Base-by-base conservation (phyloP, 148 eudicot species). In the Rhododendron ovatum region DNA sequence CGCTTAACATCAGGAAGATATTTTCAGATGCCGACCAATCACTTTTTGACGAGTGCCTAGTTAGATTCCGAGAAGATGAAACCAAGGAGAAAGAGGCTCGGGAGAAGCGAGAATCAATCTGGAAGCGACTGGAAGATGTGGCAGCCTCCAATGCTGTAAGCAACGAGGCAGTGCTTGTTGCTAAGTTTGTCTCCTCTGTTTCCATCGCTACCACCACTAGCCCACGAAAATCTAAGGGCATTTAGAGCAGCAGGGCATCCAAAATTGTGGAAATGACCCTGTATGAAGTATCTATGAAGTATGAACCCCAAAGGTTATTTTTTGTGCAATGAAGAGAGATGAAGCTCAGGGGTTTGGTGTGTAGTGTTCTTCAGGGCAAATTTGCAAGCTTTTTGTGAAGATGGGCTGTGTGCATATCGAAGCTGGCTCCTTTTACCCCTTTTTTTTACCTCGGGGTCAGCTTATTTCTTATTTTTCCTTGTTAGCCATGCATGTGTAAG, bases 121-220 rank as follows among this genome's bases (percentile, higher is more conserved):
- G 94, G 94, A 90, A 88, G 87, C 89, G 88, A 59, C 83, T 92
- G 75, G 94, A 92, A 87, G 88, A 88, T 53, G 77, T 89, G 71
- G 94, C 93, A 71, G 88, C 89, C 37, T 86, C 89, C 63, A 87
- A 85, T 22, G 84, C 88, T 71, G 79, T 89, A 24, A 91, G 83
- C 87, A 88, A 84, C 7, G 92, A 89, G 84, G 89, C 87, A 47
- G 87, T 87, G 71, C 89, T 90, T 48, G 89, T 88, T 18, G 71
- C 89, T 50, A 85, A 77, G 77, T 67, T 87, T 84, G 86, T 71
- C 71, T 81, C 90, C 77, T 89, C 88, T 26, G 87, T 75, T 63
- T 67, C 75, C 82, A 76, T 87, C 35, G 33, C 81, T 39, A 48
- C 80, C 41, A 86, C 61, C 86, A 82, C 83, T 53, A 83, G 61